Evolutionary conservation across 176 grass and related monocot species (phyloP).

Genomic region (Typha latifolia): DNA sequence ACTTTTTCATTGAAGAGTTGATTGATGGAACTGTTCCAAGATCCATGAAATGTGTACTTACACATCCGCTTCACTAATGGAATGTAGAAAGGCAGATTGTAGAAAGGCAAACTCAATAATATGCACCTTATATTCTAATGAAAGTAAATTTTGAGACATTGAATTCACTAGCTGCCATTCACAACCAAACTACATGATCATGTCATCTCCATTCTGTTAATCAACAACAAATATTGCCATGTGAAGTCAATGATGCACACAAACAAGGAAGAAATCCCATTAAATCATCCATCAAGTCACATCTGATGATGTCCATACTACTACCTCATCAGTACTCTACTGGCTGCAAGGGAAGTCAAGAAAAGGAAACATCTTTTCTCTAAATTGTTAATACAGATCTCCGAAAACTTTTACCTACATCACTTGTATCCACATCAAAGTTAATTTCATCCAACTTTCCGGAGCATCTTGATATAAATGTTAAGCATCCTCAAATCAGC

Average conservation of each 20-base stretch:
- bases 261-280: not conserved
- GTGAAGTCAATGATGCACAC: not conserved
- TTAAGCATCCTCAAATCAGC: not conserved
- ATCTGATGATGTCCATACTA: not conserved
- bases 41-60: no score
- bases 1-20: no score
- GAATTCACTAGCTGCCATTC: not conserved
- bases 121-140: not conserved
- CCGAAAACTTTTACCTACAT: no score
- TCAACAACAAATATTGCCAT: not conserved
- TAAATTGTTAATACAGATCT: no score
- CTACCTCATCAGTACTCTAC: no score
- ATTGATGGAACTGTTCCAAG: no score
- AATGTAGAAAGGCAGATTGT: not conserved
- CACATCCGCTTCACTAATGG: not conserved
- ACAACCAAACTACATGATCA: not conserved
- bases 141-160: not conserved
- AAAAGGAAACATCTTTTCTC: no score
- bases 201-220: not conserved
- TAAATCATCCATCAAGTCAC: not conserved
- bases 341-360: no score
- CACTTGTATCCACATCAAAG: no score
- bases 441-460: no score
- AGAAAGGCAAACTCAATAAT: not conserved
- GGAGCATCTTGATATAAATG: no score